phyloP scores from a whole-genome alignment of 2,329 filamentous ascomycete species.

The Penicillium occitanis region DNA sequence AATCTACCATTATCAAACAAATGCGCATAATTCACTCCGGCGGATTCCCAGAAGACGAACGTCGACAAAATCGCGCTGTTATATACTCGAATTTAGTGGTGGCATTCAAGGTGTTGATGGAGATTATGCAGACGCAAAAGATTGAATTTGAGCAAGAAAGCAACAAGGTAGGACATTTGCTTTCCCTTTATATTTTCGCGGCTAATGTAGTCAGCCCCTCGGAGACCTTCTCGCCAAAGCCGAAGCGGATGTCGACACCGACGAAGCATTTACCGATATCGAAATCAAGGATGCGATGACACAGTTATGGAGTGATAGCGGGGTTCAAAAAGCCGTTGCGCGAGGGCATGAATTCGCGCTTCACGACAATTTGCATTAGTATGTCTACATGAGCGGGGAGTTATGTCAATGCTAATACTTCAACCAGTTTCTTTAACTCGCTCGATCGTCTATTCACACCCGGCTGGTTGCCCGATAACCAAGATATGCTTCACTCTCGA shows the following conservation, averaged over 20 bases:
- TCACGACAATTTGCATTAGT: slow-evolving; percentile 95
- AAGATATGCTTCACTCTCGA: slow-evolving; percentile 88
- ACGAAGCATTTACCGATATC: slow-evolving; percentile 70
- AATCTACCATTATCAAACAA: slow-evolving; percentile 96
- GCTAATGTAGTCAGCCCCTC: slow-evolving; percentile 59
- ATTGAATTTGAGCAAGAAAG: slow-evolving; percentile 75
- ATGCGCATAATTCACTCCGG: slow-evolving; percentile 97
- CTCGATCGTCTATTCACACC: slow-evolving; percentile 72
- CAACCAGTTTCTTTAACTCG: slow-evolving; percentile 73
- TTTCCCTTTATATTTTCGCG: slow-evolving; percentile 1
- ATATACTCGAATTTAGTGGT: slow-evolving; percentile 95
- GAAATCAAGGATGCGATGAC: slow-evolving; percentile 72
- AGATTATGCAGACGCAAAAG: slow-evolving; percentile 83
- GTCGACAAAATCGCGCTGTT: slow-evolving; percentile 89
- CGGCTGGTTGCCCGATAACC: slow-evolving; percentile 84
- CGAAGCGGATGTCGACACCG: slow-evolving; percentile 71
- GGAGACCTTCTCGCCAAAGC: slow-evolving; percentile 76
- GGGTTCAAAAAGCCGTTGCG: slow-evolving; percentile 81
- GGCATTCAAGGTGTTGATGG: slow-evolving; percentile 84
- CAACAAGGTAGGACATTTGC: slow-evolving; percentile 63
- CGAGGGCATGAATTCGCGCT: slow-evolving; percentile 96
- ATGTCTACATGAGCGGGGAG: slow-evolving; percentile 36
- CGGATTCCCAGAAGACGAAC: slow-evolving; percentile 85
- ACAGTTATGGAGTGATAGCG: slow-evolving; percentile 76
- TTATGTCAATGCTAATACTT: neutral